Base-by-base conservation (phyloP, 139 green algal genomes). In the Chlorella sp. region DNA sequence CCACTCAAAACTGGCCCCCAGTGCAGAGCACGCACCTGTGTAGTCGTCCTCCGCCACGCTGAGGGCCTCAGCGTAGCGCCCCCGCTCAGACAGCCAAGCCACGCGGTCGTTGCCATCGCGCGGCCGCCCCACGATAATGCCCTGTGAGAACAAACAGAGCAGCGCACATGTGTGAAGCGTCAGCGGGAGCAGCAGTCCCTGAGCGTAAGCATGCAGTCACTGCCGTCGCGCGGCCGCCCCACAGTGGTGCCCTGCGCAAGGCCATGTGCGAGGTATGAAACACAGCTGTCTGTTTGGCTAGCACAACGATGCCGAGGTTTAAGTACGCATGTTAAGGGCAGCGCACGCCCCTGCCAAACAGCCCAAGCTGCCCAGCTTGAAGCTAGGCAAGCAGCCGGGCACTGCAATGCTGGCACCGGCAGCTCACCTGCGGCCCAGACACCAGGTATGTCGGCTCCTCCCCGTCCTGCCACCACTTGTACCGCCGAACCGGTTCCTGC, bases 171-270 rank as follows among this genome's bases (percentile, higher is more conserved):
- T n/a, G n/a, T n/a, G n/a, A n/a, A n/a, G n/a, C n/a, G n/a, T n/a
- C n/a, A n/a, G n/a, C n/a, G n/a, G n/a, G n/a, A n/a, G n/a, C n/a
- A n/a, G n/a, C n/a, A n/a, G n/a, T n/a, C n/a, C n/a, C n/a, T n/a
- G n/a, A n/a, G n/a, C n/a, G n/a, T n/a, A n/a, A n/a, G n/a, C 54
- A 98, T 84, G 7, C 94, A 90, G 88, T 98, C 95, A 67, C 92
- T 87, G 4, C 87, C 85, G 73, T 98, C 95, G 3, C 94, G 77
- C 1, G 93, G 93, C 40, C 94, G 87, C 6, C 90, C 93, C 60
- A 94, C 89, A 58, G 95, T 83, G 38, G 96, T 89, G 58, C 83
- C 90, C 88, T 89, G 84, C n/a, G n/a, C n/a, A n/a, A n/a, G n/a
- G n/a, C n/a, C n/a, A n/a, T n/a, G n/a, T n/a, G n/a, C n/a, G n/a